Evolutionary conservation across 2,329 filamentous ascomycete genomes (phyloP), one percentile per base, ranked within the genome.

Genomic region (Exophiala aquamarina): DNA sequence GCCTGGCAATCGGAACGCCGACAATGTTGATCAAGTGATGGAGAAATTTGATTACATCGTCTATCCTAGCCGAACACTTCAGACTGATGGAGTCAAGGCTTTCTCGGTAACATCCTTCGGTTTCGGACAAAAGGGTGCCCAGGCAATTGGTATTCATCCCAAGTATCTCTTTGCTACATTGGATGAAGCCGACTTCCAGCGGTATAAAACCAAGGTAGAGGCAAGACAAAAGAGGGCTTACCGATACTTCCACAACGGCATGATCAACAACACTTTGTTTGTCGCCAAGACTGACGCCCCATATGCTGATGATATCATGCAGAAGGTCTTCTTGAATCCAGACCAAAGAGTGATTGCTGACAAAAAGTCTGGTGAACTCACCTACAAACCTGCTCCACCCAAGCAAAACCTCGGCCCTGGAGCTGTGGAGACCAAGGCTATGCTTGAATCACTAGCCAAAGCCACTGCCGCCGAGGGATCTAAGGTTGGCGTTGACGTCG

Each of bases 91-190:
- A 55, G 79, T 98, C 77, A 98, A 97, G 75, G 94, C 93, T 11
- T 97, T 98, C 80, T 95, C 90, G 1, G 89, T 98, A 56, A 98
- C 94, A 5, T 98, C 94, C 0, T 98, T 98, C 69, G 93, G 93
- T 71, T 98, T 98, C 77, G 93, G 93, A 60, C 93, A 98, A 72
- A 98, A 98, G 82, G 93, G 93, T 65, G 89, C 93, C 19, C 94
- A 98, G 71, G 92, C 87, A 34, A 94, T 98, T 63, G 93, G 92
- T 77, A 86, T 98, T 42, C 93, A 98, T 69, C 89, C 94, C 64
- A 92, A 87, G 72, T 98, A 97, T 70, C 81, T 98, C 48, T 98
- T 86, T 61, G 93, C 93, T 39, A 86, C 89, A n/a, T 86, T 98
- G 41, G 92, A 97, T 64, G 81, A 92, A 71, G 75, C 84, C 38